Evolutionary conservation across 208 protist species (phyloP).

Genomic region (Angomonas desouzai): DNA sequence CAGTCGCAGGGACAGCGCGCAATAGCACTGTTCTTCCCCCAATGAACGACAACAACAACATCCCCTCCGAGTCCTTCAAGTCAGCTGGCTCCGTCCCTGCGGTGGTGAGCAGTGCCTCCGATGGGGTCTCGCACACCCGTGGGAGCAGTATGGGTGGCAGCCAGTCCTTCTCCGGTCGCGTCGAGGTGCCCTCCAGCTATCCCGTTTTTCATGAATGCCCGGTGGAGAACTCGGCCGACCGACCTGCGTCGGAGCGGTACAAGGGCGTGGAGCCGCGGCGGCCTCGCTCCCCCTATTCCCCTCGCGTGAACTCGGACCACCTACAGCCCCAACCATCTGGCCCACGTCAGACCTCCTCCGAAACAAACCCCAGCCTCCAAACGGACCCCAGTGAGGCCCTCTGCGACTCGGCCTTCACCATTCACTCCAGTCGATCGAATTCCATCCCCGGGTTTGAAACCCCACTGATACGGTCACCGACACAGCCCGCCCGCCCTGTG

Average conservation of each 20-base stretch:
- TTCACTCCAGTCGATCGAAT: constrained; percentile 2
- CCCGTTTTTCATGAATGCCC: background rate
- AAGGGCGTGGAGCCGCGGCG: background rate
- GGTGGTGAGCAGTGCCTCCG: too few species aligned
- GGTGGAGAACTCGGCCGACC: background rate
- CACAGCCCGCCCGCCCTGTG: background rate
- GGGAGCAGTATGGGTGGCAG: background rate
- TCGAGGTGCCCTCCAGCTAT: background rate
- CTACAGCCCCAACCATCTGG: too few species aligned
- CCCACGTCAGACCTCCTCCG: too few species aligned
- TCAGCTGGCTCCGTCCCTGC: too few species aligned
- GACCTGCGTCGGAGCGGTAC: too few species aligned
- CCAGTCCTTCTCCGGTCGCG: background rate
- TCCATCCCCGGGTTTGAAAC: background rate
- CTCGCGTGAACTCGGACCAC: background rate
- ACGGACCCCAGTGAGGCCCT: background rate
- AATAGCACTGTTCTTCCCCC: too few species aligned
- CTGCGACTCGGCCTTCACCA: background rate
- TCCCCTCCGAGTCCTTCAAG: too few species aligned
- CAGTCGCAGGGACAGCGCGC: too few species aligned
- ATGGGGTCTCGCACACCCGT: background rate
- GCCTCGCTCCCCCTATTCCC: background rate
- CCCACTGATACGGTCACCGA: background rate
- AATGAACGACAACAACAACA: too few species aligned
- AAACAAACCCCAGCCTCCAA: background rate